These are phyloP conservation scores for Spiromastix sp. DNA, from an alignment of 2,329 filamentous ascomycete genomes.

Conservation along the genomic window DNA sequence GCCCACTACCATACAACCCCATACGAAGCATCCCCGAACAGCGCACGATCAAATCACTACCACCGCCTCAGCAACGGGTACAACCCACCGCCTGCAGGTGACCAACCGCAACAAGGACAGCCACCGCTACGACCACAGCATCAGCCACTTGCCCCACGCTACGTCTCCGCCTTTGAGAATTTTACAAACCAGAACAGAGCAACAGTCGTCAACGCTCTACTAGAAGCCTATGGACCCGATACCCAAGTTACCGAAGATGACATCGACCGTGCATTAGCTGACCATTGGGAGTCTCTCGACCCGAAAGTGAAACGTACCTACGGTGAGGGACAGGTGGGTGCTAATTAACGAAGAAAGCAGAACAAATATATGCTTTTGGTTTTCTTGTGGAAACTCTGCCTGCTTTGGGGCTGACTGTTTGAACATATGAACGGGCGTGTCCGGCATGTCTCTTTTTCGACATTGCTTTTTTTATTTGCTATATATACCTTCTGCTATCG, in stretches of 20 bases:
- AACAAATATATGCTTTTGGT: neutral
- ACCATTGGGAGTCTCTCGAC: conserved; percentile 13
- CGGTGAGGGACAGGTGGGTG: conserved; percentile 9
- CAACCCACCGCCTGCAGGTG: neutral
- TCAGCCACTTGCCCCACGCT: conserved; percentile 5
- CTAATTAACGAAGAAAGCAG: conserved; percentile 5
- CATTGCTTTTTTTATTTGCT: too few species aligned
- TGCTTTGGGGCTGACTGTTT: too few species aligned
- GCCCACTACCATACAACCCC: neutral
- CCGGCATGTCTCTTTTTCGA: too few species aligned
- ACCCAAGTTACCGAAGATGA: conserved; percentile 9
- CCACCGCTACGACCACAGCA: neutral
- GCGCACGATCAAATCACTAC: neutral
- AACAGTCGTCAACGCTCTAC: conserved; percentile 8
- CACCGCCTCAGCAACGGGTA: neutral
- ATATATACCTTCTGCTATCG: too few species aligned
- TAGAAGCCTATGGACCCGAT: conserved; percentile 9
- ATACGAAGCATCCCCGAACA: neutral
- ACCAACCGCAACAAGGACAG: neutral
- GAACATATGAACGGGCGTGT: too few species aligned
- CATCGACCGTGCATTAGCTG: conserved; percentile 9
- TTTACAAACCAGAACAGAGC: conserved; percentile 13
- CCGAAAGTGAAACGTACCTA: conserved; percentile 22
- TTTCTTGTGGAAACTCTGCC: too few species aligned
- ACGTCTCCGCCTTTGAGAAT: conserved; percentile 13